These are phyloP conservation scores for Diaporthe sp. DNA, from an alignment of 2,329 filamentous ascomycete species.

Conservation along the genomic window DNA sequence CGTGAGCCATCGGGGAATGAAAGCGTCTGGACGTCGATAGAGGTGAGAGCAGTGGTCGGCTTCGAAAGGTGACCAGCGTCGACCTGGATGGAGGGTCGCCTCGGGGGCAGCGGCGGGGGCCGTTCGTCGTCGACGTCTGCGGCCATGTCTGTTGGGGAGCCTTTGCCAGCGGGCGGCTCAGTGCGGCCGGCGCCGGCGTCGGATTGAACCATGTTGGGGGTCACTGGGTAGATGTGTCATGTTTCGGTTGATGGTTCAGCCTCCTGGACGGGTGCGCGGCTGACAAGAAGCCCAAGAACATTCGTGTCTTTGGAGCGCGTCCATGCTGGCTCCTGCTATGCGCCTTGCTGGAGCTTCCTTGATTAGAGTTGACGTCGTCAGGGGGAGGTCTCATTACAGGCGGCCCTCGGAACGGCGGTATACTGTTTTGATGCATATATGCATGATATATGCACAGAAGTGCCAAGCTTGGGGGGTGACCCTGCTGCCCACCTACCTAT, in stretches of 20 bases:
- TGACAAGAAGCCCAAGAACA: neutral
- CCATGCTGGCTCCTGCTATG: conserved; percentile 35
- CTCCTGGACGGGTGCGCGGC: conserved; percentile 24
- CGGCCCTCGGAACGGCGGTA: neutral
- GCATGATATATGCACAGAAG: neutral
- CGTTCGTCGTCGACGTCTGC: conserved; percentile 38
- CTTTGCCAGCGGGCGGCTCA: conserved; percentile 36
- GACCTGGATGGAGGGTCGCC: conserved; percentile 40
- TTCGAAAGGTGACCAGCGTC: conserved; percentile 65
- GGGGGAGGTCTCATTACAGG: conserved; percentile 1
- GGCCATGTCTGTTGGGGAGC: conserved; percentile 27
- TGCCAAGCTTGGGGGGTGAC: too few species aligned
- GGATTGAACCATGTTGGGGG: conserved; percentile 43
- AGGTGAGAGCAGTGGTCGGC: conserved; percentile 87
- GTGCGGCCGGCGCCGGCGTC: conserved; percentile 40
- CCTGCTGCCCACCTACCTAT: neutral
- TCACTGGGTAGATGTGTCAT: conserved; percentile 40
- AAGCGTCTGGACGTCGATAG: conserved; percentile 84
- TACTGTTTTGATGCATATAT: neutral
- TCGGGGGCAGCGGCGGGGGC: conserved; percentile 48
- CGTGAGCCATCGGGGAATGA: conserved; percentile 78
- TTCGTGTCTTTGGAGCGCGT: conserved; percentile 23
- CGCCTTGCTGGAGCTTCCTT: neutral
- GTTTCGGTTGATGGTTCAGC: conserved; percentile 40
- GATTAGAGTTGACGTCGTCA: conserved; percentile 27